phyloP scores from a whole-genome alignment of 2,329 filamentous ascomycete species.

The Clonostachys solani region DNA sequence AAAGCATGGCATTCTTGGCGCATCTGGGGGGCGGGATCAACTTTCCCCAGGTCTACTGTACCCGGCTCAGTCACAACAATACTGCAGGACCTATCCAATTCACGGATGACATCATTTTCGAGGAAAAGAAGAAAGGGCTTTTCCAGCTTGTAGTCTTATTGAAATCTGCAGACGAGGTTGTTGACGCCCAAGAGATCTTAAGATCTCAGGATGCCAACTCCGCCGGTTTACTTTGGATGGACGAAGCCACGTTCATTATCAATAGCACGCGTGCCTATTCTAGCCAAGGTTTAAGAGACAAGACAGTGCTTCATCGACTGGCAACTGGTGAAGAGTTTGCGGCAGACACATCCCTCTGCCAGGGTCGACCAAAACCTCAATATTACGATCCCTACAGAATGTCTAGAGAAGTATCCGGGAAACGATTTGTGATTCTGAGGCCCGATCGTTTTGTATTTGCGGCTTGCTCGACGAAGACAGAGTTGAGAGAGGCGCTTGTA shows the following conservation, averaged over 20 bases:
- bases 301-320: too few species aligned
- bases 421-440: slow-evolving; percentile 14
- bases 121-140: neutral
- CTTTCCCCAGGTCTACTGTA: slow-evolving; percentile 4
- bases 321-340: too few species aligned
- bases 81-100: slow-evolving; percentile 1
- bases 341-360: too few species aligned
- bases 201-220: too few species aligned
- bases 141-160: slow-evolving; percentile 1
- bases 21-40: slow-evolving; percentile 1
- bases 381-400: too few species aligned
- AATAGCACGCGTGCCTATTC: too few species aligned
- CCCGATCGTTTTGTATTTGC: slow-evolving; percentile 17
- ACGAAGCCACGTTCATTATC: too few species aligned
- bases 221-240: too few species aligned
- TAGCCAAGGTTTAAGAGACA: too few species aligned
- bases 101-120: slow-evolving; percentile 7
- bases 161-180: neutral
- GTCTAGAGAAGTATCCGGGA: neutral
- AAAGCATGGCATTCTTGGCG: slow-evolving; percentile 6
- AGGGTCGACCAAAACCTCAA: too few species aligned
- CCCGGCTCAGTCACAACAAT: neutral
- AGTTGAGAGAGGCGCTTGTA: too few species aligned
- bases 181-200: neutral
- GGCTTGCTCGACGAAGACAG: neutral